Conservation (phyloP, 2,329 filamentous ascomycete species). For the Tolypocladium amazonense region DNA sequence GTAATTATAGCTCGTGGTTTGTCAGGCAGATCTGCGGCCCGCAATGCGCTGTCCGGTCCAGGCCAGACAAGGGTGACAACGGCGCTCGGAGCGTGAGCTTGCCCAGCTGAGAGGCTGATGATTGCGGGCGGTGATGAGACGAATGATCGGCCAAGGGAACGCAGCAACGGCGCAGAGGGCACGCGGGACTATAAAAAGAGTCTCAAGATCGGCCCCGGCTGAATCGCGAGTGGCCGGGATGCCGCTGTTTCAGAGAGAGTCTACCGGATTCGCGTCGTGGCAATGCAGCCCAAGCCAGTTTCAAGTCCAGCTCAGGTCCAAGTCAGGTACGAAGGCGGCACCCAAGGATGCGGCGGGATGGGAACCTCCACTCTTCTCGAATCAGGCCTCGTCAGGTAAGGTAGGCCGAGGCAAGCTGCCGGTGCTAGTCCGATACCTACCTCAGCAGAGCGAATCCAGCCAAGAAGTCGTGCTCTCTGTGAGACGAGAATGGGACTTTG, state of each 20-base stretch:
- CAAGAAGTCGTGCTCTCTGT: background rate
- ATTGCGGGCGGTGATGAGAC: background rate
- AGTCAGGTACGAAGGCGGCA: background rate
- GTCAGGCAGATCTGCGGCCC: conserved; percentile 1
- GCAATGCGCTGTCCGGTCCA: background rate
- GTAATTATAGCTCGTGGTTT: background rate
- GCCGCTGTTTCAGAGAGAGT: background rate
- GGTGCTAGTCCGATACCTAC: background rate
- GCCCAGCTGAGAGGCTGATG: background rate
- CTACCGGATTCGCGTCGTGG: background rate
- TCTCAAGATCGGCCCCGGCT: background rate
- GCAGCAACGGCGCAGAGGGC: background rate
- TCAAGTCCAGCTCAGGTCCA: background rate
- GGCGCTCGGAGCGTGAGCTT: background rate
- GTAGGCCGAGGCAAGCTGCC: background rate
- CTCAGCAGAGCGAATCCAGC: background rate
- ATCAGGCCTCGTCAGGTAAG: background rate
- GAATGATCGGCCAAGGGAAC: background rate
- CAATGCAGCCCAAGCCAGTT: background rate
- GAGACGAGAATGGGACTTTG: background rate
- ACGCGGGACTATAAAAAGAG: background rate
- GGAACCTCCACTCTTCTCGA: background rate
- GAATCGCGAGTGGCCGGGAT: background rate
- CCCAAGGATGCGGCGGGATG: background rate
- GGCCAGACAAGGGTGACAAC: background rate